Conservation (phyloP, 805 yeast genomes). For the Candida tibetensis region DNA sequence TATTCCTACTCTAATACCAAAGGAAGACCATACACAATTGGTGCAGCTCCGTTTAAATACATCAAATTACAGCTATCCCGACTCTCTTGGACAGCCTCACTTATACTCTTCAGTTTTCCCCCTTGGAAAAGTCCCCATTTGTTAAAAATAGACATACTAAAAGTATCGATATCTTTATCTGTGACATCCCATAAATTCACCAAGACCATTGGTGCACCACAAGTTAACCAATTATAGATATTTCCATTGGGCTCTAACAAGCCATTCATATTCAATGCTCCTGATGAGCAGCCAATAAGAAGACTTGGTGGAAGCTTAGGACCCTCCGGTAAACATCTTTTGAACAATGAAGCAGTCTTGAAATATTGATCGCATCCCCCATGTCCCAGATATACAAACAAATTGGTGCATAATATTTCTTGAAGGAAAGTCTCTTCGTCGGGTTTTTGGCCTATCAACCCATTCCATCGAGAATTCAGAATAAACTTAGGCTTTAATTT, state of each 20-base stretch:
- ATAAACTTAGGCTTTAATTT: slow-evolving; percentile 48
- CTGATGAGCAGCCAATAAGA: slow-evolving; percentile 90
- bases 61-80: slow-evolving; percentile 66
- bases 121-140: slow-evolving; percentile 57
- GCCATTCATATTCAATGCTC: slow-evolving; percentile 56
- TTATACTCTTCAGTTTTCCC: slow-evolving; percentile 23
- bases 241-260: slow-evolving; percentile 73
- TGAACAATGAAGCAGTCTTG: slow-evolving; percentile 48
- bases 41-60: slow-evolving; percentile 89
- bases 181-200: slow-evolving; percentile 97
- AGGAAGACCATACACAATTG: slow-evolving; percentile 88
- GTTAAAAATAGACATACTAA: slow-evolving; percentile 58
- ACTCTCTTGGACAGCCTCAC: slow-evolving; percentile 58
- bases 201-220: slow-evolving; percentile 78
- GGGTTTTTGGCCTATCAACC: slow-evolving; percentile 57
- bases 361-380: slow-evolving; percentile 93
- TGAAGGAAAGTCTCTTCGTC: slow-evolving; percentile 48
- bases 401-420: slow-evolving; percentile 36
- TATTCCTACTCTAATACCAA: slow-evolving; percentile 18
- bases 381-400: slow-evolving; percentile 86
- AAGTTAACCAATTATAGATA: slow-evolving; percentile 67
- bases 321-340: slow-evolving; percentile 25
- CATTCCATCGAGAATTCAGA: slow-evolving; percentile 44
- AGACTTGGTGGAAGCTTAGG: slow-evolving; percentile 56
- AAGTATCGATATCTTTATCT: slow-evolving; percentile 88